A percentile compares a stretch with the other conserved stretches of the same genome.
These are phyloP conservation scores for Clarireedia paspali DNA, from an alignment of 2,329 filamentous ascomycete genomes.

Conservation along the genomic window DNA sequence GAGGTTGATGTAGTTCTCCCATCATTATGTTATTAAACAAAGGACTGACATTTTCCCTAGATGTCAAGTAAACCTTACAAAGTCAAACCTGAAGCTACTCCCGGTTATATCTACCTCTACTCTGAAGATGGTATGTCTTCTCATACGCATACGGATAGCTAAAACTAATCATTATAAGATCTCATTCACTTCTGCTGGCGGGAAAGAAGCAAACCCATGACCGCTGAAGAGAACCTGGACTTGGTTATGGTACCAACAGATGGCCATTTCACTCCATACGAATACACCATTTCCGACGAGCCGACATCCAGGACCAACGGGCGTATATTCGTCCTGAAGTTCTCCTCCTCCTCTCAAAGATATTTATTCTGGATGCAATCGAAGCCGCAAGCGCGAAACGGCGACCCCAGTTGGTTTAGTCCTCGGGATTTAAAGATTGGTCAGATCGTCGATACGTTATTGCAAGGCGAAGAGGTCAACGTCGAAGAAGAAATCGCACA, in stretches of 20 bases:
- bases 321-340: slow-evolving; percentile 89
- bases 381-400: slow-evolving; percentile 65
- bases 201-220: slow-evolving; percentile 61
- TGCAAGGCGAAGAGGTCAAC: slow-evolving; percentile 86
- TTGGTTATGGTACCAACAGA: slow-evolving; percentile 91
- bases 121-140: slow-evolving; percentile 67
- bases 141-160: neutral
- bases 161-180: slow-evolving; percentile 42
- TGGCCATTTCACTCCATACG: slow-evolving; percentile 78
- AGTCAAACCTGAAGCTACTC: slow-evolving; percentile 63
- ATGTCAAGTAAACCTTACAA: slow-evolving; percentile 54
- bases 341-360: slow-evolving; percentile 82
- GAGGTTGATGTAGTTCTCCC: slow-evolving; percentile 63
- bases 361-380: slow-evolving; percentile 97
- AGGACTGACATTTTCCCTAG: slow-evolving; percentile 30
- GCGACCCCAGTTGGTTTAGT: slow-evolving; percentile 72
- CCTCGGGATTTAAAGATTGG: slow-evolving; percentile 80
- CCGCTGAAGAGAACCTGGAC: slow-evolving; percentile 68
- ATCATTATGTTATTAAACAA: slow-evolving; percentile 2
- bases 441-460: slow-evolving; percentile 72
- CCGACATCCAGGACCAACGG: slow-evolving; percentile 66
- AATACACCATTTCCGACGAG: slow-evolving; percentile 56
- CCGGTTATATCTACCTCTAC: slow-evolving; percentile 89
- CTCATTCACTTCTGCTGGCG: slow-evolving; percentile 98
- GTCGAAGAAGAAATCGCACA: slow-evolving; percentile 64